Conservation (phyloP, 2,329 filamentous ascomycete species). For the Paraphaeosphaeria minitans region DNA sequence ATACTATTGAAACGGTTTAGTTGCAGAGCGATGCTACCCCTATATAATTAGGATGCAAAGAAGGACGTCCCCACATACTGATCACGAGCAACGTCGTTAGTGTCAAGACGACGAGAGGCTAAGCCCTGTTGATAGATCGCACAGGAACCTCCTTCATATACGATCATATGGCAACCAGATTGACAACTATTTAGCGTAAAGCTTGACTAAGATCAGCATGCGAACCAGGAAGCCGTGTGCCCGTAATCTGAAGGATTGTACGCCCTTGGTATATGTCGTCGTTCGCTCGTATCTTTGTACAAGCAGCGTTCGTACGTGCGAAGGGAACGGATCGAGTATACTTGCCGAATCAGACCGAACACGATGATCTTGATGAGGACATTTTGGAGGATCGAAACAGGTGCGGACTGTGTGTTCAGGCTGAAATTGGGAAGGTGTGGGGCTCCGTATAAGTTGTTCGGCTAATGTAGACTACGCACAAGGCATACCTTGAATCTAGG, state of each 20-base stretch:
- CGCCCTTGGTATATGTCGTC: not conserved
- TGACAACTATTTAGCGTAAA: constrained; percentile 4
- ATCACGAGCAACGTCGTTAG: not conserved
- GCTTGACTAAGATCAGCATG: constrained; percentile 15
- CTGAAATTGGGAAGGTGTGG: constrained; percentile 8
- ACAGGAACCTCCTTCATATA: constrained; percentile 18
- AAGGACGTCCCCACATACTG: constrained; percentile 1
- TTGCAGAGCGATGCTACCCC: not conserved
- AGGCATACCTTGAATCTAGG: not conserved
- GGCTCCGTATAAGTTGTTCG: constrained; percentile 10
- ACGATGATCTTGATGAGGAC: too few species aligned
- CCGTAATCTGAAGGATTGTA: constrained; percentile 1
- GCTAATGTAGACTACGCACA: constrained; percentile 7
- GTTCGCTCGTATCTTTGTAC: not conserved
- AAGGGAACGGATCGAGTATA: too few species aligned
- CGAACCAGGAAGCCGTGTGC: constrained; percentile 11
- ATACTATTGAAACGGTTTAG: not conserved
- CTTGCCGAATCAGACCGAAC: not conserved
- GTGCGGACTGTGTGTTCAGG: not conserved
- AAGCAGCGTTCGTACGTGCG: not conserved
- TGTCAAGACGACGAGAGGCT: constrained; percentile 7
- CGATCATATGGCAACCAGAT: not conserved
- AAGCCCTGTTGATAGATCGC: constrained; percentile 12
- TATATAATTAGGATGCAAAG: not conserved
- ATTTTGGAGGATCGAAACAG: not conserved